Percentiles rank a stretch among this genome's conserved stretches.
Evolutionary conservation across 768 basidiomycete genomes (phyloP).

Genomic region (Suillus sp.): DNA sequence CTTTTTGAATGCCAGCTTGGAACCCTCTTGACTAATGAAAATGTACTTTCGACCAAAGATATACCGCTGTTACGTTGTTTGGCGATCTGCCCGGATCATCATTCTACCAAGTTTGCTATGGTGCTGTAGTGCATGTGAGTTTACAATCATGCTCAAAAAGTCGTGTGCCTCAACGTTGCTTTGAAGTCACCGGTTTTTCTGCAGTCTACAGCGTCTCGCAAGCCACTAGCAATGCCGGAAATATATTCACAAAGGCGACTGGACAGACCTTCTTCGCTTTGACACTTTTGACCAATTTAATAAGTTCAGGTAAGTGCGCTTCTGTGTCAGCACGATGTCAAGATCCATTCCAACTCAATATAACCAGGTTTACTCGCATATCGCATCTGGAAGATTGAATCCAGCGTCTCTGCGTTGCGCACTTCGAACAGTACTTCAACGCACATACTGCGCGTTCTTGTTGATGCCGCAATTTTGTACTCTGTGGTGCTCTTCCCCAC

Average conservation of each 20-base stretch:
- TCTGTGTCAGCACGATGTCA: background rate
- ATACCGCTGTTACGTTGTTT: constrained; percentile 22
- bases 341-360: background rate
- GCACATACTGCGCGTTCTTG: constrained; percentile 12
- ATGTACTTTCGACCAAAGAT: constrained; percentile 12
- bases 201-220: constrained; percentile 15
- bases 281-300: constrained; percentile 13
- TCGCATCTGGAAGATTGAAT: constrained; percentile 16
- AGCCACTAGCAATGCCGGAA: constrained; percentile 10
- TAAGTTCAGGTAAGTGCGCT: constrained; percentile 12
- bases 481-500: constrained; percentile 14
- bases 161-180: background rate
- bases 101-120: constrained; percentile 15
- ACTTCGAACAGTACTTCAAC: background rate
- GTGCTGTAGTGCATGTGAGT: constrained; percentile 15
- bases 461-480: constrained; percentile 15
- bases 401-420: constrained; percentile 1
- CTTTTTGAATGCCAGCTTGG: background rate
- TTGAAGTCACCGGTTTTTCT: constrained; percentile 7
- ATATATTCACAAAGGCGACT: constrained; percentile 12
- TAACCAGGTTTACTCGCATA: constrained; percentile 13
- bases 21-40: background rate
- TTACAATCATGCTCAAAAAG: background rate
- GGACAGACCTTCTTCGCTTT: constrained; percentile 15
- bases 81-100: constrained; percentile 15